These are phyloP conservation scores for Medicago lupulina DNA, from an alignment of 306 rosid genomes.

Conservation along the genomic window DNA sequence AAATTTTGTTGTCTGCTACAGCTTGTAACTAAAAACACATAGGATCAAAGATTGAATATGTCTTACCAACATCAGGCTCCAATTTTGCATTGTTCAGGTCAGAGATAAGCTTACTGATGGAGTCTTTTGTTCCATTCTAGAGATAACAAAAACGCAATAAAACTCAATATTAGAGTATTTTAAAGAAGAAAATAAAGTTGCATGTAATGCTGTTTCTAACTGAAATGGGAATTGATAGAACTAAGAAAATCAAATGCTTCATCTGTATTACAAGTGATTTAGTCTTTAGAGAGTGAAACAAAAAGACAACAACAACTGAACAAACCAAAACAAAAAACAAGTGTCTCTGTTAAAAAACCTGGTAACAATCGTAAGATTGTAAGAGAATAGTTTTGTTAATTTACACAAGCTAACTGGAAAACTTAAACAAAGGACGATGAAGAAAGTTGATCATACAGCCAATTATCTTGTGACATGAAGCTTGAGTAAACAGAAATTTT, in stretches of 20 bases:
- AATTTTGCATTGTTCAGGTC: constrained; percentile 84
- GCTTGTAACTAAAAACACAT: constrained; percentile 4
- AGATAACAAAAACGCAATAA: constrained; percentile 16
- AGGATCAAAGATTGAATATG: constrained; percentile 26
- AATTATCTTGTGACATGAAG: constrained; percentile 10
- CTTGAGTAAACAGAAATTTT: not conserved
- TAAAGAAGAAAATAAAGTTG: constrained; percentile 15
- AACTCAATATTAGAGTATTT: constrained; percentile 21
- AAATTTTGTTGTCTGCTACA: constrained; percentile 8
- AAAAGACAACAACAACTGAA: constrained; percentile 34
- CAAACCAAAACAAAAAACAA: constrained; percentile 19
- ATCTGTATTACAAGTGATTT: constrained; percentile 6
- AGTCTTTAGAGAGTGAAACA: not conserved
- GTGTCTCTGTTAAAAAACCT: not conserved
- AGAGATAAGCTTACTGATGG: constrained; percentile 85
- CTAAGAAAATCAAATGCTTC: constrained; percentile 19
- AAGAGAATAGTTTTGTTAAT: constrained; percentile 20
- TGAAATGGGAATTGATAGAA: constrained; percentile 19
- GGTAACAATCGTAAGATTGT: not conserved
- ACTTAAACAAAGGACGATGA: not conserved
- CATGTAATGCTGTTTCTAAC: not conserved
- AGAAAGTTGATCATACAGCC: constrained; percentile 24
- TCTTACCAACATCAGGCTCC: constrained; percentile 98
- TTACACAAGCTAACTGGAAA: not conserved
- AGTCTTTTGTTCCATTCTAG: constrained; percentile 94